Base-by-base conservation (phyloP, 73 alveolate genomes). In the Paramecium tetraurelia region DNA sequence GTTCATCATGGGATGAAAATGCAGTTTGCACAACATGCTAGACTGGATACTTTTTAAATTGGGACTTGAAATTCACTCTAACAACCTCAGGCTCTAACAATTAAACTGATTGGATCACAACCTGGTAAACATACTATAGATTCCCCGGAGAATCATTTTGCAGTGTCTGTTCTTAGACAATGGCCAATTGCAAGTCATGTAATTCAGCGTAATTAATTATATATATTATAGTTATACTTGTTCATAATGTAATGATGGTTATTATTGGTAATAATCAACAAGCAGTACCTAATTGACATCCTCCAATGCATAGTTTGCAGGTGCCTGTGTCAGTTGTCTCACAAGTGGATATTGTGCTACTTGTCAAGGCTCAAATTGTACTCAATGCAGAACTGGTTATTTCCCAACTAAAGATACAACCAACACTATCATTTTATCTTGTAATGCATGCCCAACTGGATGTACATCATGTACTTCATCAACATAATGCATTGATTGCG, bases 211-310 rank as follows among this genome's bases (percentile, higher is more conserved):
- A 80, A 72, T 24, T 72, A 36, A 35, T 5, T 72, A 72, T 11
- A 35, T 48, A 48, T 16, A 48, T 35, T 72, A 1, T 72, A 72
- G 86, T 12, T 72, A 33, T 80, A 80, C 90, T 38, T 80, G 90
- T 48, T n/a, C 90, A 43, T 38, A 59, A 80, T 80, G 90, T 80
- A 24, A 21, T 24, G 27, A 33, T 18, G 90, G 90, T 12, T 80
- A 18, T 14, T 80, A 80, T 80, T 80, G 90, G 90, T 41, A 40
- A 43, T 21, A 40, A 80, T 9, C 76, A 21, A 43, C 38, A 5
- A 48, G 63, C 16, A 24, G 44, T 14, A 46, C 75, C 16, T n/a
- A 22, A 20, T 24, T 41, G n/a, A 46, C 76, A 24, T 44, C 90
- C 2, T 12, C 44, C 0, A 40, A 80, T 22, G 27, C 76, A 8